A percentile compares a stretch with the other conserved stretches of the same genome.
Conservation (phyloP, 129 eudicot species). For the Pseudognaphalium luteoalbum region DNA sequence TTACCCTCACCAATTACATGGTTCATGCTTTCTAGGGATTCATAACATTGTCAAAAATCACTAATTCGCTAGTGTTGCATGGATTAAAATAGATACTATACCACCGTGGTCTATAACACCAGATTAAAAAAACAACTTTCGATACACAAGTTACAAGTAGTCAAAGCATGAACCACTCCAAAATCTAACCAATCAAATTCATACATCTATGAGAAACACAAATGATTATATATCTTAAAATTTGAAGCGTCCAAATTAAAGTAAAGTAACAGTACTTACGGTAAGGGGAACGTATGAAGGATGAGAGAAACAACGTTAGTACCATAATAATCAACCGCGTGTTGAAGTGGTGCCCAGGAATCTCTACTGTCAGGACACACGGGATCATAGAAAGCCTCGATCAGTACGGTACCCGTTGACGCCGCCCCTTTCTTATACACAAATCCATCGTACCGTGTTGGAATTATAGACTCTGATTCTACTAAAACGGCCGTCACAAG, state of each 20-base stretch:
- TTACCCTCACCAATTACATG: no score
- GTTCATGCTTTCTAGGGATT: no score
- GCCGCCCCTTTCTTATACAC: constrained; percentile 50
- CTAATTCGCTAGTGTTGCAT: not conserved
- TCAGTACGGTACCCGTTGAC: constrained; percentile 37
- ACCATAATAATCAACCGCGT: constrained; percentile 58
- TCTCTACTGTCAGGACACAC: constrained; percentile 90
- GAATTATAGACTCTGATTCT: constrained; percentile 41
- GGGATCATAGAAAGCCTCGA: constrained; percentile 89
- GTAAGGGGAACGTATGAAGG: constrained; percentile 82
- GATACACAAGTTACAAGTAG: not conserved
- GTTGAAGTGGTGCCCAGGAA: constrained; percentile 86
- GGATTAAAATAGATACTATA: not conserved
- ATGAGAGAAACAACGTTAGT: constrained; percentile 47
- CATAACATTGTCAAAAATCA: no score
- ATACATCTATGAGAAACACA: not conserved
- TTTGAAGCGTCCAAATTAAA: not conserved
- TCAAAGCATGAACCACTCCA: not conserved
- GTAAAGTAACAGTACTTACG: constrained; percentile 51
- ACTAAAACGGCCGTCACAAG: not conserved
- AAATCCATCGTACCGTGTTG: constrained; percentile 71
- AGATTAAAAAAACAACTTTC: not conserved
- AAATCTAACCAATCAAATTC: not conserved
- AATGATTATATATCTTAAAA: not conserved
- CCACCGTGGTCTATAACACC: not conserved